Conservation (phyloP, 768 basidiomycete genomes). For the Mycena metata region DNA sequence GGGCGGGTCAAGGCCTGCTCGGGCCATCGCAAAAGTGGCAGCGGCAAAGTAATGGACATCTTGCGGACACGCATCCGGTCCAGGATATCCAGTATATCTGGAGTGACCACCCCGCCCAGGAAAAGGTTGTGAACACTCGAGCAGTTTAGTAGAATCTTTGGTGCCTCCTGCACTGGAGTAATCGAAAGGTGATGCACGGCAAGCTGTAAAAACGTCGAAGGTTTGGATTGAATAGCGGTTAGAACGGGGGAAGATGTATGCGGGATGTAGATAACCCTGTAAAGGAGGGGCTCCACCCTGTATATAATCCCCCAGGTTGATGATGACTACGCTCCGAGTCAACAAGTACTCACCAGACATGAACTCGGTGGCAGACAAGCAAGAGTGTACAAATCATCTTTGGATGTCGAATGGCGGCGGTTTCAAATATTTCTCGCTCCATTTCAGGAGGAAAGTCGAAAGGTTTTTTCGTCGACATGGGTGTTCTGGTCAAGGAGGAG, state of each 20-base stretch:
- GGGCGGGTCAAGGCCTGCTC: background rate
- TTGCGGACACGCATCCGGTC: slow-evolving; percentile 1
- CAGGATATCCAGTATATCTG: background rate
- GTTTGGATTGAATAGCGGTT: background rate
- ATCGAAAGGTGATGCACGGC: background rate
- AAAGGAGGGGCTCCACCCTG: slow-evolving; percentile 23
- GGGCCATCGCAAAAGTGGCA: background rate
- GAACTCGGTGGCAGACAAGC: background rate
- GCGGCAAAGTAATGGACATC: background rate
- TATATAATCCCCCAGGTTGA: background rate
- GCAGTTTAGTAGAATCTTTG: background rate
- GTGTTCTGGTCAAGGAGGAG: no score
- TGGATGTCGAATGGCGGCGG: background rate
- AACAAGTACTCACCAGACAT: slow-evolving; percentile 3
- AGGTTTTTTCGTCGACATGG: no score
- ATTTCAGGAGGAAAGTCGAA: no score
- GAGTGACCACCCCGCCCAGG: background rate
- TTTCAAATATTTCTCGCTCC: no score
- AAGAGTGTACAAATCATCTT: background rate
- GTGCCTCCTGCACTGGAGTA: background rate
- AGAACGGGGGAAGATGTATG: background rate
- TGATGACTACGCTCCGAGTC: background rate
- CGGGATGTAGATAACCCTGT: background rate
- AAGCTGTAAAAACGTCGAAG: background rate
- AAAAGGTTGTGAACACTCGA: background rate